Percentiles rank a stretch among this genome's conserved stretches.
These are phyloP conservation scores for Suillus bovinus DNA, from an alignment of 768 basidiomycete species.

Conservation along the genomic window DNA sequence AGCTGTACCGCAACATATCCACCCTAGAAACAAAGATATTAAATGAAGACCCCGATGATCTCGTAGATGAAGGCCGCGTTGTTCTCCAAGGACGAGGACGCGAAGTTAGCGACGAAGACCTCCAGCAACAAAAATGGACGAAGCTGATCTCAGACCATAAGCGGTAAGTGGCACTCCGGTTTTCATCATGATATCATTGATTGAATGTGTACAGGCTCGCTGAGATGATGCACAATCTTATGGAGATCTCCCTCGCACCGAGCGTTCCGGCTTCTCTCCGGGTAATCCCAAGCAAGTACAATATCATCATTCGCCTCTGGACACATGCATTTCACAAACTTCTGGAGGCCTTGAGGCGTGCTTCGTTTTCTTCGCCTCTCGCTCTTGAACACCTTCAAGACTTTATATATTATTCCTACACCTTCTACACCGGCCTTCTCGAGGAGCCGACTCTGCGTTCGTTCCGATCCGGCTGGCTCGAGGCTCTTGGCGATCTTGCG, in stretches of 20 bases:
- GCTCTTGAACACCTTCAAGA: conserved; percentile 93
- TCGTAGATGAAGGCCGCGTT: conserved; percentile 40
- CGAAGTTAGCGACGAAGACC: conserved; percentile 48
- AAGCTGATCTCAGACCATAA: conserved; percentile 80
- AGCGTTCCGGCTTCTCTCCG: conserved; percentile 86
- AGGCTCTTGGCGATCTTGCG: conserved; percentile 94
- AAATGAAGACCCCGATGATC: conserved; percentile 58
- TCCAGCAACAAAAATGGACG: conserved; percentile 76
- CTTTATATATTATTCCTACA: conserved; percentile 94
- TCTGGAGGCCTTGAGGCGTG: conserved; percentile 86
- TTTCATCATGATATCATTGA: conserved; percentile 11
- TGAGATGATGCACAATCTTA: conserved; percentile 86
- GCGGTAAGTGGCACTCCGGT: conserved; percentile 52
- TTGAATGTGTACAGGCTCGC: conserved; percentile 62
- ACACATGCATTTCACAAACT: conserved; percentile 87
- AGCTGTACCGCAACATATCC: conserved; percentile 81
- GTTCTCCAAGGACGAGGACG: conserved; percentile 36
- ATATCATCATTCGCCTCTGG: conserved; percentile 94
- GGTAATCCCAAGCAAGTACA: conserved; percentile 90
- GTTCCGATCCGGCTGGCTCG: conserved; percentile 89
- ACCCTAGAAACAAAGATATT: conserved; percentile 76
- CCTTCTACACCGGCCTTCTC: conserved; percentile 86
- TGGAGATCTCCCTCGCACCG: conserved; percentile 83
- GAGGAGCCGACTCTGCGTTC: conserved; percentile 72
- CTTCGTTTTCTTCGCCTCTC: conserved; percentile 60